Evolutionary conservation across 2,329 filamentous ascomycete genomes (phyloP), one percentile per base, ranked within the genome.

Genomic region (Colletotrichum falcatum): DNA sequence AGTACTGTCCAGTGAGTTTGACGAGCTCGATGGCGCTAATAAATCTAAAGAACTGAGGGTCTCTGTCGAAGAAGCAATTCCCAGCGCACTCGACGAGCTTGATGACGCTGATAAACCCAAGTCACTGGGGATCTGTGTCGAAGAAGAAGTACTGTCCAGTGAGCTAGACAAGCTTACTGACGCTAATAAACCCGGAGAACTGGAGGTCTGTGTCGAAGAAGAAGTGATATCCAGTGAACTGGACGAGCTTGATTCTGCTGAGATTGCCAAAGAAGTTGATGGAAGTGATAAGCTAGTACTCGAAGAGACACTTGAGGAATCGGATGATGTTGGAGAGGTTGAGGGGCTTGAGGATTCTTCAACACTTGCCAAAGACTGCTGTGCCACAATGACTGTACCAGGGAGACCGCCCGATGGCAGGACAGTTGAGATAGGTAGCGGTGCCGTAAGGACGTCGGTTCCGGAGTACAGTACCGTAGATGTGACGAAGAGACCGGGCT

Each of bases 401-500:
- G 51, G 51, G 4, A 37, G 5, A n/a, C 39, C 44, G 11, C 61
- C 61, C 14, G 61, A 64, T 5, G 61, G 61, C 3, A n/a, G 39
- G 3, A 64, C 37, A n/a, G 61, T 64, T 5, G 61, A 64, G 5
- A 64, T 30, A 12, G 61, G 49, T 23, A 30, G 37, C 28, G 28
- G 26, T 3, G 49, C 33, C 1, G 61, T 56, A 14, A 46, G 30
- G 8, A 16, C 9, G 8, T 48, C 61, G 26, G 61, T 56, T 9
- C 61, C 61, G 20, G 49, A 26, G 20, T 55, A 64, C 1, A 30
- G 51, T 2, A 64, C n/a, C 7, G 61, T 64, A 42, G 51, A 48
- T 2, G 51, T 64, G 14, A 64, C 61, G 14, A 55, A 64, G 2
- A 28, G n/a, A 3, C 28, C 61, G 7, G 28, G 61, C 28, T 48